Conservation (phyloP, 2,329 filamentous ascomycete species). For the Pyrenochaeta sp. region DNA sequence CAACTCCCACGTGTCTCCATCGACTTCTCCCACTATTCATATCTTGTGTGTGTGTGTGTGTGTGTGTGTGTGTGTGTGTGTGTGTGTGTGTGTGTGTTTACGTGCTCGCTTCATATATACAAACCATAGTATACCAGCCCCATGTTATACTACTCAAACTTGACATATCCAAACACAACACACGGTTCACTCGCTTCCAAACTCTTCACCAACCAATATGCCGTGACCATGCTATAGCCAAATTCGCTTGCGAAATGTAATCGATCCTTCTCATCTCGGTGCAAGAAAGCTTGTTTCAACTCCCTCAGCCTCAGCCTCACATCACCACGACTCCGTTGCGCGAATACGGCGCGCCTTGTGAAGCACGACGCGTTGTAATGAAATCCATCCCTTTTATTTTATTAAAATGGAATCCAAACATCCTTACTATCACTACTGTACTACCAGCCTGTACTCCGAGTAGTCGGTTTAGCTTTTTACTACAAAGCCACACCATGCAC, state of each 20-base stretch:
- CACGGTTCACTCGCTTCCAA: neutral
- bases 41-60: too few species aligned
- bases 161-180: neutral
- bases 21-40: neutral
- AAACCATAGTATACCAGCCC: too few species aligned
- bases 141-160: neutral
- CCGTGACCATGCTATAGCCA: neutral
- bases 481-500: too few species aligned
- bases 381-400: too few species aligned
- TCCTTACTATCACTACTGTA: too few species aligned
- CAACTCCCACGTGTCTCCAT: neutral
- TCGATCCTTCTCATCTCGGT: neutral
- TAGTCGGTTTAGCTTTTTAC: too few species aligned
- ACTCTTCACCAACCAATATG: neutral
- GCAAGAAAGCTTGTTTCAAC: neutral
- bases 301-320: neutral
- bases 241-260: neutral
- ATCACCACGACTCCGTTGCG: too few species aligned
- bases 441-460: too few species aligned
- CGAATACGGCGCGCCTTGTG: too few species aligned
- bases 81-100: neutral
- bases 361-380: too few species aligned
- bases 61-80: too few species aligned
- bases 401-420: too few species aligned
- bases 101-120: neutral